Conservation (phyloP, 495 filamentous ascomycete species). For the Penicillium mononematosum region DNA sequence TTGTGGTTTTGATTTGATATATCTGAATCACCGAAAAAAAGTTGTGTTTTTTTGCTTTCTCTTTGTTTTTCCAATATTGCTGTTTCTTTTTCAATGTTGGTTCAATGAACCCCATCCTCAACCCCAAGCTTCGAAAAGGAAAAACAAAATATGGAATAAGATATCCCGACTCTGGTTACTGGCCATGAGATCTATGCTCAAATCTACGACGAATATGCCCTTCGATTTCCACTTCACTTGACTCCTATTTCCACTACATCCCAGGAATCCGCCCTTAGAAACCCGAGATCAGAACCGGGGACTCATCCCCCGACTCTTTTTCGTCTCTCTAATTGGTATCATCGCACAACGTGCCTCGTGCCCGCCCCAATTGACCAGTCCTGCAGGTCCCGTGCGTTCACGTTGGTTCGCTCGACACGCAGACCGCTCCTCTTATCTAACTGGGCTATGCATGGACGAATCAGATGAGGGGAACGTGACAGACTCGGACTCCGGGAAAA, state of each 20-base stretch:
- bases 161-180: conserved; percentile 16
- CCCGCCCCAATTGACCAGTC: neutral
- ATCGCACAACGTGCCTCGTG: neutral
- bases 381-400: conserved; percentile 11
- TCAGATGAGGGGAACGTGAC: neutral
- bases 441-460: neutral
- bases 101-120: neutral
- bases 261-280: neutral
- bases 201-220: conserved; percentile 3
- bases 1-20: conserved; percentile 7
- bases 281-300: neutral
- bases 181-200: conserved; percentile 6
- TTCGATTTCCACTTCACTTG: too few relatives aligned
- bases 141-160: conserved; percentile 11
- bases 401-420: neutral
- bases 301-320: neutral
- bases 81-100: neutral
- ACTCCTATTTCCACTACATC: neutral
- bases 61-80: conserved; percentile 9
- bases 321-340: neutral
- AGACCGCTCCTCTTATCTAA: conserved; percentile 10
- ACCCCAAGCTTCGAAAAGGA: conserved; percentile 7
- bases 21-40: conserved; percentile 10
- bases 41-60: conserved; percentile 10
- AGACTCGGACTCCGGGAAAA: neutral